These are phyloP conservation scores for Schizophyllum amplum DNA, from an alignment of 1,284 basidiomycete genomes.

Conservation along the genomic window DNA sequence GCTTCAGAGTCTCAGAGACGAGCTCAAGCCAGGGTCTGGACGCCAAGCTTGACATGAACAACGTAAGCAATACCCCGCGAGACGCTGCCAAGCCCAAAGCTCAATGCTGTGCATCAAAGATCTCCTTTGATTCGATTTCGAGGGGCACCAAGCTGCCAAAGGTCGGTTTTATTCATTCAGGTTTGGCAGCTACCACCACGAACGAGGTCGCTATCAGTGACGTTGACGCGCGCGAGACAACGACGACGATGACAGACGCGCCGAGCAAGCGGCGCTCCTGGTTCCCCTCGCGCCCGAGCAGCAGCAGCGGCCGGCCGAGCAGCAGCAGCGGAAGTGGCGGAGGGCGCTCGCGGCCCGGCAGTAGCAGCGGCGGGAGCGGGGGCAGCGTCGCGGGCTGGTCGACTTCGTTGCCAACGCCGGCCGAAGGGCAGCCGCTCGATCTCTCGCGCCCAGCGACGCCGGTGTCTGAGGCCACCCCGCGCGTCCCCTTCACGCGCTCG, in stretches of 20 bases:
- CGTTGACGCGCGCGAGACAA: no score
- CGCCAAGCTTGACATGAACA: no score
- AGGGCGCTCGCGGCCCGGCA: slow-evolving; percentile 12
- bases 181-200: not conserved
- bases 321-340: slow-evolving; percentile 10
- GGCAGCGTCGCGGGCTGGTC: slow-evolving; percentile 1
- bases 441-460: slow-evolving; percentile 9
- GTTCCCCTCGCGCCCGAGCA: slow-evolving; percentile 7
- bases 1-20: no score
- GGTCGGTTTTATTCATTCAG: not conserved
- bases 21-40: no score
- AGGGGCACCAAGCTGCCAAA: not conserved
- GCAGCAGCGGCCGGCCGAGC: slow-evolving; percentile 15
- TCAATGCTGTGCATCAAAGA: not conserved
- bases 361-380: slow-evolving; percentile 11
- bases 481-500: slow-evolving; percentile 13
- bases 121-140: not conserved
- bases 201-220: not conserved
- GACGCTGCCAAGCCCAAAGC: no score
- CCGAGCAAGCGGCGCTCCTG: not conserved
- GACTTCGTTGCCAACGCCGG: not conserved
- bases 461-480: slow-evolving; percentile 4
- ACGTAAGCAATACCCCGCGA: no score
- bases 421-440: slow-evolving; percentile 5
- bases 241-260: not conserved